Conservation (phyloP, 495 filamentous ascomycete species). For the Durotheca rogersii region DNA sequence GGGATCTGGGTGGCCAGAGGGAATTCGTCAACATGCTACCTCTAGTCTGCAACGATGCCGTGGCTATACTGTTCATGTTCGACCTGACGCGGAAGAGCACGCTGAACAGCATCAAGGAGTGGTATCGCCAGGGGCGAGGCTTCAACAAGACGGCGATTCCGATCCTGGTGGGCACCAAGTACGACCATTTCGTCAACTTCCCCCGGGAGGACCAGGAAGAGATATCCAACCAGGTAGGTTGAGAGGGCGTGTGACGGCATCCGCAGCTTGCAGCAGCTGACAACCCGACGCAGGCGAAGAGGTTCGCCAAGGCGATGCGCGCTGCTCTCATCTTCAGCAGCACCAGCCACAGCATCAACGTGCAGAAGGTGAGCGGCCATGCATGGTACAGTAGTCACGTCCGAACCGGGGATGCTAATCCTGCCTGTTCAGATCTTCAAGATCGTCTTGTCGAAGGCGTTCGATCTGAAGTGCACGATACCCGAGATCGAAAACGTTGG, state of each 20-base stretch:
- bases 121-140: conserved; percentile 95
- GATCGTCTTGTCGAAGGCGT: conserved; percentile 96
- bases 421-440: conserved; percentile 81
- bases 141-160: conserved; percentile 99
- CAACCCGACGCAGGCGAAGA: conserved; percentile 67
- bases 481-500: conserved; percentile 97
- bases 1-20: conserved; percentile 96
- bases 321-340: conserved; percentile 96
- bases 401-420: conserved; percentile 20
- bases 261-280: conserved; percentile 14
- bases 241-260: background rate
- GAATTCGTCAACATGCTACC: conserved; percentile 99
- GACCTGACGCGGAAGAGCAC: conserved; percentile 97
- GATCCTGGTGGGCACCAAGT: conserved; percentile 94
- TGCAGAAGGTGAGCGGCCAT: conserved; percentile 76
- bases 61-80: conserved; percentile 99
- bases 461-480: conserved; percentile 98
- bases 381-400: background rate
- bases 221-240: conserved; percentile 85
- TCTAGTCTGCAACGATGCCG: conserved; percentile 96
- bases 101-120: conserved; percentile 97
- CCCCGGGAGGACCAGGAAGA: conserved; percentile 96
- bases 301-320: conserved; percentile 98
- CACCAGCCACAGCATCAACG: conserved; percentile 98
- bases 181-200: conserved; percentile 98